Base-by-base conservation (phyloP, 805 yeast species). In the Saccharomyces mikatae region DNA sequence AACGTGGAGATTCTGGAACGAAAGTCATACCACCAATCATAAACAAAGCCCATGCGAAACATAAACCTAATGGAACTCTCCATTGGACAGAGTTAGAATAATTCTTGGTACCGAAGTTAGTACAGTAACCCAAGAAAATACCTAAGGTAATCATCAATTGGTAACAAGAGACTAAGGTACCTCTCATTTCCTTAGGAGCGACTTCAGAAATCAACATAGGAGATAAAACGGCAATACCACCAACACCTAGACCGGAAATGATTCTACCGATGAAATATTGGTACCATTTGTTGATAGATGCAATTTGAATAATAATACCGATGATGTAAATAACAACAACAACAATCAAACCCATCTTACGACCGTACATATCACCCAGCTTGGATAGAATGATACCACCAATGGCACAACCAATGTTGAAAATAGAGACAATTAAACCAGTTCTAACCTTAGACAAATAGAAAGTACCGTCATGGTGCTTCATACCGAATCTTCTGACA, bases 1-100 rank as follows among this genome's bases (percentile, higher is more conserved):
- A 86, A 71, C 91, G 77, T 61, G 91, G 89, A 27, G 89, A 84
- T 74, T 86, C 92, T 48, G 91, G 91, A 79, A 84, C 83, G 63
- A 79, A 77, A 21, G 68, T 59, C 68, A 74, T 66, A 58, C 72
- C 76, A 31, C 61, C 65, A 52, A 74, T 64, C 74, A 74, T 68
- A 53, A 72, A 61, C 46, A 75, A 41, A 24, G 78, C 78, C 80
- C 80, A 80, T 29, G 76, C 74, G 62, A 79, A 79, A 62, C 77
- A 74, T 57, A 82, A 70, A 55, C 86, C 87, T 65, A 86, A 74
- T 54, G 87, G 88, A 59, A 86, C 78, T 78, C 91, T 83, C 90
- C 90, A 86, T 73, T 83, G 87, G 13, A 71, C 89, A 31, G 69
- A 64, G 84, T 65, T 58, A 5, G 56, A 48, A 56, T 69, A 69